Evolutionary conservation across 441 rosid species (phyloP), one percentile per base, ranked within the genome.

Genomic region (Eutrema salsugineum): DNA sequence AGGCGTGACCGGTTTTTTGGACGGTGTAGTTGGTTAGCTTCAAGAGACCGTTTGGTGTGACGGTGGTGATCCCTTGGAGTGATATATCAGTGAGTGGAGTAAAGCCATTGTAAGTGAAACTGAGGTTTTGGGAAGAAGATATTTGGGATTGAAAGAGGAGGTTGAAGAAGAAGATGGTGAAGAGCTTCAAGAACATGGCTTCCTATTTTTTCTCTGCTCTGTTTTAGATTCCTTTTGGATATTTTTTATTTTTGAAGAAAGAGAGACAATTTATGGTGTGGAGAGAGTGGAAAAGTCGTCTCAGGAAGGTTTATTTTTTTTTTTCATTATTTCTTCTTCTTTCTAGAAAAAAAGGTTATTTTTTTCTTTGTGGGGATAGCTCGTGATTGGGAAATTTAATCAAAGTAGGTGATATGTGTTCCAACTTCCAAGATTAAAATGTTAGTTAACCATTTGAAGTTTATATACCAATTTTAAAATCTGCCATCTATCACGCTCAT

Each of bases 1-100:
- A 92, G 36, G 90, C 88, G 24, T 85, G 91, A 16, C 91, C 88
- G 64, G 65, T 44, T 65, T 44, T 40, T 17, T 87, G 83, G 15
- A 73, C 76, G 28, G 89, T 85, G 0, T 30, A 55, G 49, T 90
- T 86, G 30, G 96, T 90, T 57, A 90, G 70, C 42, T 77, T 70
- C 19, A 92, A 81, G 63, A 88, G 75, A 35, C 93, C 94, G 11
- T 79, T 79, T 2, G 78, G 53, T 17, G 71, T 74, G 76, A 91
- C 67, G 65, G 68, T 68, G 11, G 97, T 78, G 50, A 79, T 44
- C 30, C 97, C 96, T 14, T 71, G 72, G 14, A 90, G 48, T 48
- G 80, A 79, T 14, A 92, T 2, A 65, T 78, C 76, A 32, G 49
- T 55, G 24, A 55, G 43, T 40, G 69, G 68, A 51, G 4, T 3